Percentiles rank a stretch among this genome's conserved stretches.
Conservation (phyloP, 139 green algal species). For the Chara braunii region DNA sequence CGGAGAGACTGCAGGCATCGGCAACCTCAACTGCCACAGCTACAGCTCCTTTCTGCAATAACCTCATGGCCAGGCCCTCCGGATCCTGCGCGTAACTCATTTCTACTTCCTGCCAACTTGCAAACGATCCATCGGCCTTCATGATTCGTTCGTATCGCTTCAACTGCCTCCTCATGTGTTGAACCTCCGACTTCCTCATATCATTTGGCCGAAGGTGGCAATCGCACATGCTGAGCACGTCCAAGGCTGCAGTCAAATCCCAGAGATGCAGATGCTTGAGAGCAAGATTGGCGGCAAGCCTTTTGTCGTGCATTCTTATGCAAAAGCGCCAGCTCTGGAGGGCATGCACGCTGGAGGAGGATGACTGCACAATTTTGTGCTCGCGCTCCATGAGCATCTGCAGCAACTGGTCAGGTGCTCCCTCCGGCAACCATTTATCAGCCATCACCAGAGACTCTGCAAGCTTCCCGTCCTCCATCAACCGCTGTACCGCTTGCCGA, state of each 20-base stretch:
- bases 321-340: slow-evolving; percentile 28
- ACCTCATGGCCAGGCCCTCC: slow-evolving; percentile 19
- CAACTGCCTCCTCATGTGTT: slow-evolving; percentile 1
- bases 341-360: not conserved
- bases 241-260: slow-evolving; percentile 9
- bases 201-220: slow-evolving; percentile 8
- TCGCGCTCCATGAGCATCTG: slow-evolving; percentile 18
- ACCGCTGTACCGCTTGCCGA: not conserved
- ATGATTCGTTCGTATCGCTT: slow-evolving; percentile 3
- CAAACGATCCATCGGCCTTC: slow-evolving; percentile 12
- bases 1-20: slow-evolving; percentile 7
- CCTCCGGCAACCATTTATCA: slow-evolving; percentile 26
- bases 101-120: slow-evolving; percentile 14
- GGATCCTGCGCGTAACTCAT: not conserved
- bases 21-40: slow-evolving; percentile 11
- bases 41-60: slow-evolving; percentile 18
- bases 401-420: slow-evolving; percentile 33
- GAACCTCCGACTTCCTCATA: no score
- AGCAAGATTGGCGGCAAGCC: slow-evolving; percentile 18
- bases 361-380: not conserved
- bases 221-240: slow-evolving; percentile 15
- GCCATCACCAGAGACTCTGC: slow-evolving; percentile 21
- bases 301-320: slow-evolving; percentile 26
- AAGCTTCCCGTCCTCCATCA: slow-evolving; percentile 25
- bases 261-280: slow-evolving; percentile 17